Evolutionary conservation across 495 filamentous ascomycete species (phyloP).

Genomic region (Cryomyces minteri): DNA sequence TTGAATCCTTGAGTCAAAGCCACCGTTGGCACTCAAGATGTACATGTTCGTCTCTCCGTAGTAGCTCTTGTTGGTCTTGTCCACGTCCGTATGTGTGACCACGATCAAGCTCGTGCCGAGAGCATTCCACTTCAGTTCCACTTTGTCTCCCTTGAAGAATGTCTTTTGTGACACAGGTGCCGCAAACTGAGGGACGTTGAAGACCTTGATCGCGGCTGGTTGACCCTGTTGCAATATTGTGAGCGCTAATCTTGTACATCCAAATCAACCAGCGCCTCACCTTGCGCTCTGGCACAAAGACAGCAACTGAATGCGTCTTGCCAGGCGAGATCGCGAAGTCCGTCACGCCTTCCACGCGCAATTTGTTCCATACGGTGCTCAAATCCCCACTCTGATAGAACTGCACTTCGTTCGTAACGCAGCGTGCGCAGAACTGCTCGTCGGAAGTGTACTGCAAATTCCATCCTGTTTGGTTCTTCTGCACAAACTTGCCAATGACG

Average conservation of each 20-base stretch:
- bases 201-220: slow-evolving; percentile 86
- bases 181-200: slow-evolving; percentile 71
- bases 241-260: not conserved
- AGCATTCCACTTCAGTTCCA: slow-evolving; percentile 92
- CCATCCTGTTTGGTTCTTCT: slow-evolving; percentile 91
- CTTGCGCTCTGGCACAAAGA: slow-evolving; percentile 91
- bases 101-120: slow-evolving; percentile 82
- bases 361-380: slow-evolving; percentile 78
- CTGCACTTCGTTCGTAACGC: slow-evolving; percentile 92
- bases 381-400: slow-evolving; percentile 83
- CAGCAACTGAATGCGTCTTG: slow-evolving; percentile 73
- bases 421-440: slow-evolving; percentile 78
- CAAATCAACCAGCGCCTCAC: slow-evolving; percentile 22
- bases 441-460: slow-evolving; percentile 93
- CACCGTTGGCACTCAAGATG: slow-evolving; percentile 76
- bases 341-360: slow-evolving; percentile 76
- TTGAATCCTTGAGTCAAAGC: slow-evolving; percentile 79
- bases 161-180: slow-evolving; percentile 83
- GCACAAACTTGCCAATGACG: slow-evolving; percentile 76
- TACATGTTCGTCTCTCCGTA: slow-evolving; percentile 98
- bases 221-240: slow-evolving; percentile 40
- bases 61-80: slow-evolving; percentile 95
- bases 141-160: slow-evolving; percentile 98
- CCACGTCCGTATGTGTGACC: slow-evolving; percentile 92
- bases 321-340: slow-evolving; percentile 85